Base-by-base conservation (phyloP, 345 rosid species). In the Gossypium bickii region DNA sequence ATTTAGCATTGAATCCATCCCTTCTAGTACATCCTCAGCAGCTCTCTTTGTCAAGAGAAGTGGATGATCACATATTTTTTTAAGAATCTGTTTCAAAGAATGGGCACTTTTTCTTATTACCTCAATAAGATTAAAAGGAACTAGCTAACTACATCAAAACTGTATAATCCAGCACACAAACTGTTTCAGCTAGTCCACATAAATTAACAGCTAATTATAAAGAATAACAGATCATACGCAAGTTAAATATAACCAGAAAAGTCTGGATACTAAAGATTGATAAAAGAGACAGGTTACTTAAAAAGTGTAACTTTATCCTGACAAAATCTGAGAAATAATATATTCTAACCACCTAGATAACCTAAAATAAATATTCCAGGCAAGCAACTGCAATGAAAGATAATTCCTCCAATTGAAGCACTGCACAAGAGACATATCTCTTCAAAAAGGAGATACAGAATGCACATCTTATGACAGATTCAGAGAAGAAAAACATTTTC, bases 21-120 rank as follows among this genome's bases (percentile, higher is more conserved):
- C 97, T 81, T 95, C 98, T 2, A 95, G 86, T 16, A 95, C 91
- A 85, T 95, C 92, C 79, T 90, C 92, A 56, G 95, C 95, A 70
- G 92, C 95, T 81, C 95, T 86, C 82, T 88, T 88, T 72, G 92
- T 88, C 85, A 90, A 82, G 63, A 90, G 83, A 74, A 90, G 89
- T 10, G 92, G 92, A 73, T 90, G 95, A 76, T 90, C 95, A 74
- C 92, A 90, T 76, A 95, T 95, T 88, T 95, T 95, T 84, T 95
- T 95, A 79, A 95, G 83, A 80, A 95, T 95, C 99, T 95, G 90
- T 80, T 77, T 77, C 77, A 85, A 74, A 76, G 72, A 77, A 75
- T 67, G 34, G 6, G 4, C 15, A 44, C 20, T 9, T 59, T 10
- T 41, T 16, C 22, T 47, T 38, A 41, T 52, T 53, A 67, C 20